These are phyloP conservation scores for Leishmania aethiopica DNA, from an alignment of 208 protist genomes.

Conservation along the genomic window DNA sequence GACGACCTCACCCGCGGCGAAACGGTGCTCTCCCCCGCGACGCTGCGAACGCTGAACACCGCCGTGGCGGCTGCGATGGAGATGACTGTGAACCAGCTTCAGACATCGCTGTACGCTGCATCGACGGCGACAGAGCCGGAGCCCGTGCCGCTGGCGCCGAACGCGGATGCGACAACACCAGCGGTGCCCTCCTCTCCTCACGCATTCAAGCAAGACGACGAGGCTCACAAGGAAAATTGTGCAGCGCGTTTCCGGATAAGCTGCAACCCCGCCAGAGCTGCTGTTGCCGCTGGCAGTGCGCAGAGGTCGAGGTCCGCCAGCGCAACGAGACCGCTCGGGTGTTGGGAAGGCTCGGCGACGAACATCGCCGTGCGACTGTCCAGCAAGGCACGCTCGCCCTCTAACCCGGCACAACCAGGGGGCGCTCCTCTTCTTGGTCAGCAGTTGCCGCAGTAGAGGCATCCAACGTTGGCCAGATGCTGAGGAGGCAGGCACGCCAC, in stretches of 20 bases:
- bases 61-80: constrained; percentile 18
- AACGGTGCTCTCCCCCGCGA: not conserved
- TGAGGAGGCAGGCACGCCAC: not conserved
- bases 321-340: not conserved
- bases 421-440: not conserved
- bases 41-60: constrained; percentile 2
- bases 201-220: not conserved
- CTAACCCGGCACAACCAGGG: not conserved
- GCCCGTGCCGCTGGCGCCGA: constrained; percentile 13
- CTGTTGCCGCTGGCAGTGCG: not conserved
- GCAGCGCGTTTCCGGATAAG: not conserved
- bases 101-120: not conserved
- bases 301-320: constrained; percentile 8
- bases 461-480: not conserved
- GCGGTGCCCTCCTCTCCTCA: not conserved
- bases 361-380: constrained; percentile 11
- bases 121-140: constrained; percentile 4
- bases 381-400: constrained; percentile 20
- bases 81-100: constrained; percentile 30
- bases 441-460: not conserved
- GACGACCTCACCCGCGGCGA: not conserved
- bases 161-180: not conserved
- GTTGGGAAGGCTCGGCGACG: constrained; percentile 14
- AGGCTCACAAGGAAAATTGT: constrained; percentile 21
- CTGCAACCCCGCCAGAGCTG: not conserved